These are phyloP conservation scores for Aspergillus novoparasiticus DNA, from an alignment of 2,329 filamentous ascomycete species.

Conservation along the genomic window DNA sequence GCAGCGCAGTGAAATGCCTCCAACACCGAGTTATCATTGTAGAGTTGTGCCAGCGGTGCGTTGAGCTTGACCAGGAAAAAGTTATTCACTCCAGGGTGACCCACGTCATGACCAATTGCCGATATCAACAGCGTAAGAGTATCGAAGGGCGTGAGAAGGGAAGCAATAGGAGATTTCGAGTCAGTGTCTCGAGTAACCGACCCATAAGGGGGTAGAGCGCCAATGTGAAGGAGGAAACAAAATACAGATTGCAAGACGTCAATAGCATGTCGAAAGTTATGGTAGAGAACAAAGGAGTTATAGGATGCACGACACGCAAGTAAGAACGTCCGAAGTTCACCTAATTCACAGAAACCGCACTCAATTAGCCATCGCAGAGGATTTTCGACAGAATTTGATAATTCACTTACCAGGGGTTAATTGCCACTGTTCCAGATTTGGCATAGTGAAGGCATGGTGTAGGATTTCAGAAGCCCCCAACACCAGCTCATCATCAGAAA, in stretches of 20 bases:
- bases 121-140: constrained; percentile 86
- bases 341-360: constrained; percentile 43
- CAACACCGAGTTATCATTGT: constrained; percentile 94
- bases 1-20: constrained; percentile 98
- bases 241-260: constrained; percentile 95
- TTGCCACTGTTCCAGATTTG: constrained; percentile 78
- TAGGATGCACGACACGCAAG: constrained; percentile 91
- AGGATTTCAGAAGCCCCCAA: constrained; percentile 86
- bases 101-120: constrained; percentile 97
- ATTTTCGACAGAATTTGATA: not conserved
- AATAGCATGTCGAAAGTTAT: constrained; percentile 97
- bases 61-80: constrained; percentile 91
- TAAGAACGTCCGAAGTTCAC: constrained; percentile 81
- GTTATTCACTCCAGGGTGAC: constrained; percentile 97
- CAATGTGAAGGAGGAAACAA: constrained; percentile 80
- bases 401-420: constrained; percentile 53
- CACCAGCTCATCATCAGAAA: constrained; percentile 86
- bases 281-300: constrained; percentile 93
- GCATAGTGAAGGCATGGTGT: constrained; percentile 79
- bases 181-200: constrained; percentile 33
- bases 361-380: not conserved
- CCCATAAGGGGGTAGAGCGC: constrained; percentile 71
- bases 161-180: constrained; percentile 66
- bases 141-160: constrained; percentile 81
- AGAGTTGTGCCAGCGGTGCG: constrained; percentile 88